Conservation (phyloP, 371 early-diverging fungal species). For the Nosema muscidifuracis region DNA sequence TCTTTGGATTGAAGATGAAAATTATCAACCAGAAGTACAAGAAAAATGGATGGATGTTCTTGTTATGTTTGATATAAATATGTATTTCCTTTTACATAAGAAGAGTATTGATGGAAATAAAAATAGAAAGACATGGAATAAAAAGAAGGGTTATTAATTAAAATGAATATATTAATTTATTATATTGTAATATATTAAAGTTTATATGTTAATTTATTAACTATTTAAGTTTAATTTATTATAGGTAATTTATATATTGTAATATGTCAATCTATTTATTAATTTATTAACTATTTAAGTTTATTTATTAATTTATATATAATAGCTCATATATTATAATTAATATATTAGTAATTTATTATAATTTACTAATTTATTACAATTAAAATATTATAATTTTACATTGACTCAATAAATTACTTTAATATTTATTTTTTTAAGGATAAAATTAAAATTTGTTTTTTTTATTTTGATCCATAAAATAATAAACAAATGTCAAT, state of each 20-base stretch:
- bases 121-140: slow-evolving; percentile 36
- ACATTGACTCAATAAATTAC: too few relatives aligned
- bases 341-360: neutral
- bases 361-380: neutral
- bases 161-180: too few relatives aligned
- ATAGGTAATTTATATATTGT: neutral
- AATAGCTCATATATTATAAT: neutral
- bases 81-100: slow-evolving; percentile 42
- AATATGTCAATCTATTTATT: neutral
- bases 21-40: slow-evolving; percentile 17
- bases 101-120: slow-evolving; percentile 28
- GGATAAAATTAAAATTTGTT: too few relatives aligned
- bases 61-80: neutral
- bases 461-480: neutral
- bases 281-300: neutral
- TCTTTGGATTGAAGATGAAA: slow-evolving; percentile 44
- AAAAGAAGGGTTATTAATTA: slow-evolving; percentile 19
- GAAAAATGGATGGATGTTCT: slow-evolving; percentile 37
- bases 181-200: slow-evolving; percentile 1
- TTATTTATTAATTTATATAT: neutral
- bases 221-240: neutral
- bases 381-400: too few relatives aligned
- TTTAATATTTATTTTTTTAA: too few relatives aligned
- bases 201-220: neutral
- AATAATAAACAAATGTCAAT: slow-evolving; percentile 40